Base-by-base conservation (phyloP, 768 basidiomycete genomes). In the Boletellus ananas region DNA sequence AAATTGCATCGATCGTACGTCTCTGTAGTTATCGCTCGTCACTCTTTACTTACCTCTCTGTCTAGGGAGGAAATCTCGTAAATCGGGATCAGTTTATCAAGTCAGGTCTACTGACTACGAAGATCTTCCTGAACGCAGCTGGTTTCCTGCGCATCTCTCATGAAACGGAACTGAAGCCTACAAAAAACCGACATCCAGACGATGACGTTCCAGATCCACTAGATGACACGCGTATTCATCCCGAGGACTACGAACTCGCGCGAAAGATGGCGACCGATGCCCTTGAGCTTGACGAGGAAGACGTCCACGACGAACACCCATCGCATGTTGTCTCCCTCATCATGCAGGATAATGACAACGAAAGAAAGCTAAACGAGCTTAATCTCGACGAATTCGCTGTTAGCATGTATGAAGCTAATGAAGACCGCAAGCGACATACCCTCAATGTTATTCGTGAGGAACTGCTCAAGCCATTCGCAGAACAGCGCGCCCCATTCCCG, bases 261-360 rank as follows among this genome's bases (percentile, higher is more conserved):
- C 85, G 92, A 33, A 97, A 98, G 74, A 96, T 99, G 94, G 95
- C 95, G 34, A 90, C 91, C 17, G 94, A 97, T 68, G 93, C 95
- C 5, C 79, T 98, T 13, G 96, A 97, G 63, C 78, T 92, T n/a
- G 96, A 99, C 57, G 94, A 95, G 61, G 96, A 98, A 67, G 96
- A 99, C 70, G 78, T 93, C 31, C 89, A 90, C 49, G 90, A 91
- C 56, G 84, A 89, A 60, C 90, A 95, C 64, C 90, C 94, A 23
- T 98, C 96, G 2, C 84, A 87, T 58, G 87, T 90, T 8, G 92
- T 99, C 39, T 79, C 80, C 13, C 70, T 84, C 40, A 85, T 99
- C 64, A 91, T 96, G 85, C 76, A 81, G 36, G 91, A 95, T 64
- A 73, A 70, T 23, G 85, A 92, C 53, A 84, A 81, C 56, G 85